Base-by-base conservation (phyloP, 176 grass and related monocot genomes). In the Rhynchospora pubera region DNA sequence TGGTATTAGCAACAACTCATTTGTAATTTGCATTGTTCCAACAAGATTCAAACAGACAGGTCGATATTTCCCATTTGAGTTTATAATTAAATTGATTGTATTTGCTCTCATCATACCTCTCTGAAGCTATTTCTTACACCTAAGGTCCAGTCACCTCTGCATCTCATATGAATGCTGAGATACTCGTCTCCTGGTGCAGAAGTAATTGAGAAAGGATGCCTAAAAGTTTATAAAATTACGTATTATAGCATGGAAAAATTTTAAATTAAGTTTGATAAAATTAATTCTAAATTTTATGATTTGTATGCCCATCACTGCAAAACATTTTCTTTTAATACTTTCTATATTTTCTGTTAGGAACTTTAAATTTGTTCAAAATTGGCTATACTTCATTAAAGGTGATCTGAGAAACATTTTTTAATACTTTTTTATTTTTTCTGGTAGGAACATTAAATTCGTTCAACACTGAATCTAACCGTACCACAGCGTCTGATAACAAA, bases 171-270 rank as follows among this genome's bases (percentile, higher is more conserved):
- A 73, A 97, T 90, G 90, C 91, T 97, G 4, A 97, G 88, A 83
- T 97, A 92, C 61, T 87, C 83, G 59, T 97, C 94, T 4, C 86
- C 89, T 0, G 94, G 94, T 26, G 94, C 94, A 2, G 94, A 97
- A 42, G 94, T 97, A 79, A 97, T 92, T 75, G 91, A 90, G 88
- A 97, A 97, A 3, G 94, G 94, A 84, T 94, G 91, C 91, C 91
- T 93, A 2, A 69, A 15, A 19, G 42, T 10, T 30, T 30, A 5
- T 13, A 22, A 16, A 82, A 47, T 7, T 3, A 50, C 6, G 15
- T 7, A 66, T 57, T 70, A 30, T 57, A 77, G n/a, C 9, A 64
- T 2, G 9, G 19, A 14, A 34, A 65, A 65, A 65, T 15, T 65
- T 57, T 16, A 57, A 57, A 18, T 51, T 57, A 57, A 56, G 53